These are phyloP conservation scores for Saposhnikovia divaricata DNA, from an alignment of 129 eudicot genomes.

Conservation along the genomic window DNA sequence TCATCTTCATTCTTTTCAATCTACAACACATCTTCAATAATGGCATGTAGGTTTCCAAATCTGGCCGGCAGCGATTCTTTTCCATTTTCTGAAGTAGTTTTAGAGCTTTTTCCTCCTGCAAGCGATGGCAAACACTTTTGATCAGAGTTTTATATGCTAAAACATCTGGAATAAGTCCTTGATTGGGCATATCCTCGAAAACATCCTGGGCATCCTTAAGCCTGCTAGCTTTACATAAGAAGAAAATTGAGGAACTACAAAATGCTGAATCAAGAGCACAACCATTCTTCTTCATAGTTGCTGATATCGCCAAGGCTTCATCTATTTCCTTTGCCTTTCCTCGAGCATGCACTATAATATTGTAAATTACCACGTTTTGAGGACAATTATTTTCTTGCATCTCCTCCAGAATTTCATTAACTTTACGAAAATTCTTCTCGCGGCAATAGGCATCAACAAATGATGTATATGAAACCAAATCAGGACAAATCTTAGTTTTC, in stretches of 20 bases:
- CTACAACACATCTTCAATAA: slow-evolving; percentile 73
- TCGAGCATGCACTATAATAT: slow-evolving; percentile 55
- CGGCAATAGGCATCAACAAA: slow-evolving; percentile 56
- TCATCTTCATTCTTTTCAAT: slow-evolving; percentile 73
- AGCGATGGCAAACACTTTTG: slow-evolving; percentile 27
- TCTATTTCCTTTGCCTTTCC: slow-evolving; percentile 60
- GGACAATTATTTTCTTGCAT: slow-evolving; percentile 56
- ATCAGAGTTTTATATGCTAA: slow-evolving; percentile 57
- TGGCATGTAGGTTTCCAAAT: slow-evolving; percentile 50
- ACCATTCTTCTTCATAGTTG: slow-evolving; percentile 41
- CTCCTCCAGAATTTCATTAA: slow-evolving; percentile 43
- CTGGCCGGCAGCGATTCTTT: slow-evolving; percentile 33
- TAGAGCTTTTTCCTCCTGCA: slow-evolving; percentile 65
- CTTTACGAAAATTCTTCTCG: slow-evolving; percentile 71
- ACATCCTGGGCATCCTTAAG: slow-evolving; percentile 56
- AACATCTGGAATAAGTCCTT: slow-evolving; percentile 41
- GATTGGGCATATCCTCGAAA: slow-evolving; percentile 66
- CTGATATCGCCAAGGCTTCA: slow-evolving; percentile 53
- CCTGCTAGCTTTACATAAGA: slow-evolving; percentile 51
- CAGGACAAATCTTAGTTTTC: slow-evolving; percentile 41
- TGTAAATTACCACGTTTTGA: slow-evolving; percentile 57
- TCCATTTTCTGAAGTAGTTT: slow-evolving; percentile 68
- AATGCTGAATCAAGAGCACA: slow-evolving; percentile 48
- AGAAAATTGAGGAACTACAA: slow-evolving; percentile 38
- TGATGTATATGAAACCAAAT: slow-evolving; percentile 55